A percentile compares a stretch with the other conserved stretches of the same genome.
Conservation (phyloP, 108 stramenopile genomes). For the Aurantiochytrium sp. region DNA sequence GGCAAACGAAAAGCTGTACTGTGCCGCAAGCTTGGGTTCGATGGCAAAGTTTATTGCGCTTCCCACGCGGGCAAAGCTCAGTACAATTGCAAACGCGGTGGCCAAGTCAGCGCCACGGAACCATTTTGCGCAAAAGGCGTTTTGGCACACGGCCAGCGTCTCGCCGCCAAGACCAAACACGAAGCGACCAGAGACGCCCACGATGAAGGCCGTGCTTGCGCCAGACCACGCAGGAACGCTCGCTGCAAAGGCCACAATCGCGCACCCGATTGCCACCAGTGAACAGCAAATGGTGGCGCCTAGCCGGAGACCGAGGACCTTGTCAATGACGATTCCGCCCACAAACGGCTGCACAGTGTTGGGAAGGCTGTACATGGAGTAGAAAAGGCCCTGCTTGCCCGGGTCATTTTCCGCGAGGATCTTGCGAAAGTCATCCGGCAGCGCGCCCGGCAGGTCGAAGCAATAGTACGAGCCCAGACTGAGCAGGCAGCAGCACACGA, state of each 20-base stretch:
- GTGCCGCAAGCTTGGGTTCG: neutral
- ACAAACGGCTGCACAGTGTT: conserved; percentile 27
- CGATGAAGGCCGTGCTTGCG: neutral
- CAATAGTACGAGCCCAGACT: conserved; percentile 24
- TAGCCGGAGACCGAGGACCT: neutral
- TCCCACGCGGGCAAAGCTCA: conserved; percentile 21
- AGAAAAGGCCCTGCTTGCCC: conserved; percentile 13
- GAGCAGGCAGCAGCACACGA: conserved; percentile 22
- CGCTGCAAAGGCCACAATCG: neutral
- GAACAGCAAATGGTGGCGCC: neutral
- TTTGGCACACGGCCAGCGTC: conserved; percentile 21
- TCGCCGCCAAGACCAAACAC: conserved; percentile 39
- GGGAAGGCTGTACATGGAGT: conserved; percentile 24
- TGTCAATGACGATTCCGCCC: conserved; percentile 20
- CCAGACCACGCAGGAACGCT: neutral
- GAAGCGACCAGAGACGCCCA: conserved; percentile 25
- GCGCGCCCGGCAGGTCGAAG: conserved; percentile 30
- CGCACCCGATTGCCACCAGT: conserved; percentile 1
- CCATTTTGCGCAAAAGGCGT: conserved; percentile 26
- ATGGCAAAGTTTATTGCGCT: conserved; percentile 24
- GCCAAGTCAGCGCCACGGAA: conserved; percentile 33
- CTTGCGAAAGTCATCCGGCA: neutral
- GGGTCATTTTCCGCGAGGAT: neutral
- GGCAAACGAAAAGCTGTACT: neutral
- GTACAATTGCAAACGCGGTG: conserved; percentile 26